These are phyloP conservation scores for Hypoxylon sp. DNA, from an alignment of 2,329 filamentous ascomycete genomes.

Conservation along the genomic window DNA sequence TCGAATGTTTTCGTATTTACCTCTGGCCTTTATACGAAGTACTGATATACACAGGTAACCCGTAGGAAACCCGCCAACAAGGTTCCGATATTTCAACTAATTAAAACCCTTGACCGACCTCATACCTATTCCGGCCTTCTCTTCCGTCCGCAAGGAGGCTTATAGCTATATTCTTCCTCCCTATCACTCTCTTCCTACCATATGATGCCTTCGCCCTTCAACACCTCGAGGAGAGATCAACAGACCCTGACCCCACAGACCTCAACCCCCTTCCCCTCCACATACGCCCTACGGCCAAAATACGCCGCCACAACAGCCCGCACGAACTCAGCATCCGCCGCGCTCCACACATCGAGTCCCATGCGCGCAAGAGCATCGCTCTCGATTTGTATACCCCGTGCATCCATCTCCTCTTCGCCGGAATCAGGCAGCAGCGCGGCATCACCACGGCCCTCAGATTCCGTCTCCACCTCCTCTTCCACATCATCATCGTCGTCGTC, in stretches of 20 bases:
- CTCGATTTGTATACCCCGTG: constrained; percentile 67
- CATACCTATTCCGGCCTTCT: constrained; percentile 1
- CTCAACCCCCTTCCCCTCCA: constrained; percentile 78
- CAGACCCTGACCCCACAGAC: constrained; percentile 82
- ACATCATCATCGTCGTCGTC: constrained; percentile 61
- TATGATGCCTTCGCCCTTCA: neutral
- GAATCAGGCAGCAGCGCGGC: constrained; percentile 44
- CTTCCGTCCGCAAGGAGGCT: neutral
- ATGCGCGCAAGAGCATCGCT: constrained; percentile 77
- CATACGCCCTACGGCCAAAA: constrained; percentile 73
- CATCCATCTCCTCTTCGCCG: constrained; percentile 55
- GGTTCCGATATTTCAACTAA: neutral
- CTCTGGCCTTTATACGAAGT: constrained; percentile 16
- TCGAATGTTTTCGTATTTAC: constrained; percentile 15
- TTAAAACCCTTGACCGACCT: constrained; percentile 3
- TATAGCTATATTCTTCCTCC: constrained; percentile 7
- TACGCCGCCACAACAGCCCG: constrained; percentile 73
- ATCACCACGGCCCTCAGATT: constrained; percentile 48
- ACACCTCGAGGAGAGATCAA: constrained; percentile 53
- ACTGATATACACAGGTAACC: constrained; percentile 19
- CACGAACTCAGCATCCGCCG: constrained; percentile 77
- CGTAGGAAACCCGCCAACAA: neutral
- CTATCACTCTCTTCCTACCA: neutral
- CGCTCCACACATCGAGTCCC: constrained; percentile 85
- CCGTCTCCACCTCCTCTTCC: constrained; percentile 58